Base-by-base conservation (phyloP, 164 flowering plant species). In the Akebia trifoliata region DNA sequence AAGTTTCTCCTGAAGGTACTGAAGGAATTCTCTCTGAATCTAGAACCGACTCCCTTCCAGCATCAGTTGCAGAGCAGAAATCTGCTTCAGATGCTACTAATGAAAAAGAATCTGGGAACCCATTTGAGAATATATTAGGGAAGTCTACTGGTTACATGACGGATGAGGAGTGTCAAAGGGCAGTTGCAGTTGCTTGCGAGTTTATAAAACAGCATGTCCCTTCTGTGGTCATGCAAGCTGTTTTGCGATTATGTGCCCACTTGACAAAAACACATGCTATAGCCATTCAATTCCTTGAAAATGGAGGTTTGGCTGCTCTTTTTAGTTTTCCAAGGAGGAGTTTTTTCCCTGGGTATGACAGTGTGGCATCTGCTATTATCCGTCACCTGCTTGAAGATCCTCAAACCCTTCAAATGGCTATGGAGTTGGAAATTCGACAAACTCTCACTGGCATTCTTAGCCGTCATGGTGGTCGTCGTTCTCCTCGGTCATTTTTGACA, bases 371-470 rank as follows among this genome's bases (percentile, higher is more conserved):
- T 70, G 85, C 87, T 62, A 92, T 92, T 25, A 60, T 86, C 14
- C 69, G 96, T 21, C 98, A 92, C 72, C 81, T 92, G 50, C 83
- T 92, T 65, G 98, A 92, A 72, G 98, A 92, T 71, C 97, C 97
- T 37, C 97, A 87, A 65, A 89, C 98, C 20, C 74, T 92, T 54
- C 98, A 89, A 82, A 76, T 80, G 51, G 95, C 96, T 18, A 92
- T 92, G 97, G 98, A 92, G 63, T 68, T 74, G 70, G 98, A 92
- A 74, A 89, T 92, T 60, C 74, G 93, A 2, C 98, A 89, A 61
- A 74, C 79, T 45, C 59, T 92, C 22, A 63, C 77, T 69, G 85
- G 86, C 34, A 77, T 44, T 56, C 58, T 54, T 30, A 64, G 72
- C 50, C 69, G 93, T 39, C 86, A 85, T 74, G 73, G 69, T 44